phyloP scores from a whole-genome alignment of 805 yeast species.

The Priceomyces carsonii region DNA sequence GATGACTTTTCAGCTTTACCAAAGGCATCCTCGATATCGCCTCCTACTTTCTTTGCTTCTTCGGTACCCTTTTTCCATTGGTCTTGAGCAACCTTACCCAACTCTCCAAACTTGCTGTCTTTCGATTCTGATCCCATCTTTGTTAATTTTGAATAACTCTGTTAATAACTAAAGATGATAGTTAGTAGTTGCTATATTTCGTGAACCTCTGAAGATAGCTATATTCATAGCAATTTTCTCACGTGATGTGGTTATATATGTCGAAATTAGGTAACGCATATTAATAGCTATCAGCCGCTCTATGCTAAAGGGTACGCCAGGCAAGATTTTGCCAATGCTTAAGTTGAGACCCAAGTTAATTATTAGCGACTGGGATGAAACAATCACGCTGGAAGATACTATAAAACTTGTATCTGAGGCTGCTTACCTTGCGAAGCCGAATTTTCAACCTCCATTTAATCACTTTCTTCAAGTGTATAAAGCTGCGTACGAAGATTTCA shows the following conservation, averaged over 20 bases:
- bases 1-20: conserved; percentile 4
- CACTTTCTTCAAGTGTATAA: conserved; percentile 47
- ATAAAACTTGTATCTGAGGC: conserved; percentile 50
- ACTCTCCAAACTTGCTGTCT: conserved; percentile 14
- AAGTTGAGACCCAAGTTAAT: conserved; percentile 16
- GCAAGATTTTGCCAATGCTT: not conserved
- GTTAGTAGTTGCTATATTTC: too few species aligned
- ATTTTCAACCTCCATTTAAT: conserved; percentile 37
- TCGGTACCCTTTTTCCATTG: conserved; percentile 6
- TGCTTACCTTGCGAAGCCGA: conserved; percentile 41
- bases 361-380: conserved; percentile 68
- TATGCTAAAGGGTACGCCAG: too few species aligned
- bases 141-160: too few species aligned
- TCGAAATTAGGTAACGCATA: too few species aligned
- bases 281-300: too few species aligned
- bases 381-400: conserved; percentile 58
- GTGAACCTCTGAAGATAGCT: too few species aligned
- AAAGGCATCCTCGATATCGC: conserved; percentile 4
- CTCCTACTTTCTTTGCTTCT: conserved; percentile 2
- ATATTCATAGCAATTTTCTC: too few species aligned
- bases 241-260: too few species aligned
- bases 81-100: conserved; percentile 12
- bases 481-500: conserved; percentile 33
- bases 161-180: too few species aligned
- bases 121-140: too few species aligned